phyloP scores from a whole-genome alignment of 768 basidiomycete genomes.

The Rhizopogon sp. region DNA sequence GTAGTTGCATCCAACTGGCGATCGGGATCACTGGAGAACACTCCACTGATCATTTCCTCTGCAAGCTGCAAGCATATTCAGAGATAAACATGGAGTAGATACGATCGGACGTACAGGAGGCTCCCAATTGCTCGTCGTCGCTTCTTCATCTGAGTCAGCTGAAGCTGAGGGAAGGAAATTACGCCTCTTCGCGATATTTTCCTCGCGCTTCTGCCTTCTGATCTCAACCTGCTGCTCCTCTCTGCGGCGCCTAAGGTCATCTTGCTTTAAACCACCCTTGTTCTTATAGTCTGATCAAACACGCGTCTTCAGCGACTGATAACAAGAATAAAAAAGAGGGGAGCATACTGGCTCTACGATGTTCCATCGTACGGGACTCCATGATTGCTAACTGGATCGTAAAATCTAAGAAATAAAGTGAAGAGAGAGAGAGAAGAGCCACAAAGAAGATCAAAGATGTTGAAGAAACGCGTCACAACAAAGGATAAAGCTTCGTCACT shows the following conservation, averaged over 20 bases:
- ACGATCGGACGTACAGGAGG: conserved; percentile 48
- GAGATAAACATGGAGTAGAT: conserved; percentile 7
- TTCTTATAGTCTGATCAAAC: conserved; percentile 74
- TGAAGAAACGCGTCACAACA: conserved; percentile 13
- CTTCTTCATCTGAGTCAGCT: conserved; percentile 91
- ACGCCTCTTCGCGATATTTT: conserved; percentile 96
- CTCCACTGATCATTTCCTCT: conserved; percentile 89
- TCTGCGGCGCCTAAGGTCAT: conserved; percentile 92
- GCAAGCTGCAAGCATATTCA: conserved; percentile 49
- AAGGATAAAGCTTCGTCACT: conserved; percentile 6
- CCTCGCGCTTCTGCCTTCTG: conserved; percentile 95
- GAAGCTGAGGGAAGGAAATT: conserved; percentile 78
- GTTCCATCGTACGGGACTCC: conserved; percentile 70
- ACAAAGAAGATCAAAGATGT: conserved; percentile 2
- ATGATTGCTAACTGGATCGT: conserved; percentile 23
- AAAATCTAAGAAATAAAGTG: conserved; percentile 1
- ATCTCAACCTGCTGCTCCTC: conserved; percentile 99
- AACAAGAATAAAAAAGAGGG: conserved; percentile 3
- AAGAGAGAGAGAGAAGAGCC: conserved; percentile 7
- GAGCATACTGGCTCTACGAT: conserved; percentile 63
- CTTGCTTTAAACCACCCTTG: conserved; percentile 83
- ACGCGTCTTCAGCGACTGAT: conserved; percentile 33
- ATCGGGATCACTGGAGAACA: conserved; percentile 89
- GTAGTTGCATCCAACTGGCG: conserved; percentile 95
- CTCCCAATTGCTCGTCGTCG: conserved; percentile 65